Conservation (phyloP, 257 asterid genomes). For the Ajuga chamaepitys region DNA sequence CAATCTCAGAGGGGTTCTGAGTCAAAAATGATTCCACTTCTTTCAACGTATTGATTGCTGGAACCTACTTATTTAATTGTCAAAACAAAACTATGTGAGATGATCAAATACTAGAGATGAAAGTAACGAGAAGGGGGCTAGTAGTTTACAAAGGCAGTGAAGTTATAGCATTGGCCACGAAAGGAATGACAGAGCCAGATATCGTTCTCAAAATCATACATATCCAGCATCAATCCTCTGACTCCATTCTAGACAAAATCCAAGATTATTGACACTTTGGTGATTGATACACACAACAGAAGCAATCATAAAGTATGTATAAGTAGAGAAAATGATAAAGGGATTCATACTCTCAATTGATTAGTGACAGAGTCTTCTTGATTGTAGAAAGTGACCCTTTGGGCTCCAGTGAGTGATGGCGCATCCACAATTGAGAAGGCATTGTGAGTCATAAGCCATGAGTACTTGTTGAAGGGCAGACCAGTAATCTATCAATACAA, state of each 20-base stretch:
- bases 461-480: conserved; percentile 86
- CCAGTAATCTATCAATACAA: conserved; percentile 51
- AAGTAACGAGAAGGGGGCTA: not conserved
- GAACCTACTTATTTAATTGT: conserved; percentile 40
- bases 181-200: conserved; percentile 98
- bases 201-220: conserved; percentile 93
- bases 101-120: not conserved
- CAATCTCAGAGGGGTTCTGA: conserved; percentile 66
- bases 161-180: conserved; percentile 89
- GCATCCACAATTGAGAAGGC: conserved; percentile 91
- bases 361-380: conserved; percentile 92
- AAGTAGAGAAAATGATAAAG: not conserved
- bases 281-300: not conserved
- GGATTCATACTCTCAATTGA: conserved; percentile 66
- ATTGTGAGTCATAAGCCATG: conserved; percentile 94
- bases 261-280: not conserved
- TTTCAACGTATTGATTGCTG: conserved; percentile 64
- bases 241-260: conserved; percentile 75
- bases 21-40: conserved; percentile 95
- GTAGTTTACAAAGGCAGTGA: conserved; percentile 82
- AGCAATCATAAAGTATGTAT: not conserved
- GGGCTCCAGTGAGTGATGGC: conserved; percentile 62
- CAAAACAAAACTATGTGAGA: conserved; percentile 19
- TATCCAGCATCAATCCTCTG: conserved; percentile 97
- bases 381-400: conserved; percentile 83